Base-by-base conservation (phyloP, 768 basidiomycete genomes). In the Mycena epipterygia region DNA sequence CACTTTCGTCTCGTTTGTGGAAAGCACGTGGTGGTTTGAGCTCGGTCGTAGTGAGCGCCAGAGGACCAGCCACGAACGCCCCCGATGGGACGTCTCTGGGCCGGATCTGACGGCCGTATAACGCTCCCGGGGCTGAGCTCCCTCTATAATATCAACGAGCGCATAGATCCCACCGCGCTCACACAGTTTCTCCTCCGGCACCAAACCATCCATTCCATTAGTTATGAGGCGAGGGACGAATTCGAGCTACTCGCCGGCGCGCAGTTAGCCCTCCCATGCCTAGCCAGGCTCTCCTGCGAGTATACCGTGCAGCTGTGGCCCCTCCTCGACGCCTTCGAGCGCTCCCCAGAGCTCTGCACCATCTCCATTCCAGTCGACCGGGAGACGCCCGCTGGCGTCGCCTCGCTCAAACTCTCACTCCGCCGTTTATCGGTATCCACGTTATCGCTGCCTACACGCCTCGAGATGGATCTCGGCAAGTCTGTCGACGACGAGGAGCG, bases 301-400 rank as follows among this genome's bases (percentile, higher is more conserved):
- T 2, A 61, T 49, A 61, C 49, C 12, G 46, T 1, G 46, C 60
- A 33, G 16, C 60, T 61, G 27, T 32, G 5, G 27, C 60, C 44
- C 46, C 60, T 61, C 27, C 60, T 61, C 23, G 60, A 61, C 60
- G 60, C 60, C 46, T 23, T 61, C 46, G 60, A 61, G 32, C n/a
- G 60, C 46, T 48, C 60, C 13, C 46, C 60, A 13, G 46, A 48
- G 46, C 46, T 61, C 32, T 21, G n/a, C 23, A 32, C 25, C 35
- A 61, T 61, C 30, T 48, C 46, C 44, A 61, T 61, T 33, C 60
- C 46, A 21, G 23, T 61, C 13, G 32, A 61, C 17, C 35, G 60
- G 23, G 60, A 49, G 32, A 61, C 60, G 33, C 46, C 46, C 44
- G 23, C 2, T 33, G 60, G 32, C n/a, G 60, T 16, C 46, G 60